Evolutionary conservation across 225 moss, liverwort and hornwort genomes (phyloP).

Genomic region (Takakia lepidozioides): DNA sequence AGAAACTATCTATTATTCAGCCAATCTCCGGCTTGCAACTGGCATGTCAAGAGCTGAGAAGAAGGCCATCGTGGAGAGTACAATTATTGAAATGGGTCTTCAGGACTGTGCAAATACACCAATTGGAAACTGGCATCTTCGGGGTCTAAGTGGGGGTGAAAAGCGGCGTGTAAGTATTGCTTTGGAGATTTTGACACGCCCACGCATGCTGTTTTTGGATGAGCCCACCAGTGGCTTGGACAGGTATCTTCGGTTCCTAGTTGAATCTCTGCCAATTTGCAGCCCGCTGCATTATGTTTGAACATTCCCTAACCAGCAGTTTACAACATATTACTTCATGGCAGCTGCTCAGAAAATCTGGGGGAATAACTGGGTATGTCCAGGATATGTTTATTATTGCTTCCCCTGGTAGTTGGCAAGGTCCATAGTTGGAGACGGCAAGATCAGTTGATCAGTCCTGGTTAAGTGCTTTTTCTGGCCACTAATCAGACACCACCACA

Average conservation of each 20-base stretch:
- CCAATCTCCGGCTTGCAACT: slow-evolving; percentile 21
- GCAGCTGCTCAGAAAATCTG: no score
- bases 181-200: slow-evolving; percentile 49
- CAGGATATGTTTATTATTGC: no score
- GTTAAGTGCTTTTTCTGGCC: no score
- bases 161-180: slow-evolving; percentile 51
- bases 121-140: slow-evolving; percentile 47
- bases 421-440: no score
- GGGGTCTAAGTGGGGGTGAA: slow-evolving; percentile 49
- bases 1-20: slow-evolving; percentile 31
- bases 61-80: slow-evolving; percentile 34
- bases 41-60: slow-evolving; percentile 15
- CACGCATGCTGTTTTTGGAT: slow-evolving; percentile 39
- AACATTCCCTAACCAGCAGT: no score
- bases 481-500: no score
- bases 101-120: slow-evolving; percentile 47
- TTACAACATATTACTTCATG: no score
- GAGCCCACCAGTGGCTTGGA: slow-evolving; percentile 54
- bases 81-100: slow-evolving; percentile 40
- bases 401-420: no score
- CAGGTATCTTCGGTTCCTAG: slow-evolving; percentile 16
- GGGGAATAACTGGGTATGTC: no score
- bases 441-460: no score
- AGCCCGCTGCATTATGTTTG: no score
- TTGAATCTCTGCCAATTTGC: not conserved